Base-by-base conservation (phyloP, 179 eudicot genomes). In the Beta corolliflora region DNA sequence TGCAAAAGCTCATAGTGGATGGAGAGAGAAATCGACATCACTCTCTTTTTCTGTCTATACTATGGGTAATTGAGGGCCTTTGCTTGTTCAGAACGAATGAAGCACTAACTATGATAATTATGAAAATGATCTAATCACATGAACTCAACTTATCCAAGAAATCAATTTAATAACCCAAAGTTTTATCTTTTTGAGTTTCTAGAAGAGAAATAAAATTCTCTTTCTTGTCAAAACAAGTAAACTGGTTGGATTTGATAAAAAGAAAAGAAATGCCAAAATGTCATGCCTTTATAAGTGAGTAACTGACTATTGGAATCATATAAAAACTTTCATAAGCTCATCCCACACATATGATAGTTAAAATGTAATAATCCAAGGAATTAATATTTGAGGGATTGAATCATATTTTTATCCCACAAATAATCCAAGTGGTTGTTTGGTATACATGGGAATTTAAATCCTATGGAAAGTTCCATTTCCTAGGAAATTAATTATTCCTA, bases 1-100 rank as follows among this genome's bases (percentile, higher is more conserved):
- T 79, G 67, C 67, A 21, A 79, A 41, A 79, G 56, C 29, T n/a
- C 29, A 71, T 7, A 48, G 29, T 71, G 48, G 53, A 69, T 44
- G 15, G 15, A 16, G 31, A 46, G 3, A 45, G 56, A 71, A 45
- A n/a, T 48, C n/a, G 55, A 71, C 55, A n/a, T 71, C 25, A 71
- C 29, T 13, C 63, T 6, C 16, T 46, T 64, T 25, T 21, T 0
- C 52, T 48, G 9, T 48, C 52, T 48, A 6, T 5, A 48, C 52
- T 48, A 6, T 48, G 52, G 52, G 52, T 7, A 6, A 48, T 4
- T 48, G 52, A 48, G 52, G 52, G 52, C 9, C 52, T 48, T 48
- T 5, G 0, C 52, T 48, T 48, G 41, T 36, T 0, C 41, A 36
- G 41, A 36, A 36, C 41, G 41, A 36, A 36, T 36, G 41, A 36